phyloP scores from a whole-genome alignment of 495 filamentous ascomycete genomes.

The Choiromyces venosus region DNA sequence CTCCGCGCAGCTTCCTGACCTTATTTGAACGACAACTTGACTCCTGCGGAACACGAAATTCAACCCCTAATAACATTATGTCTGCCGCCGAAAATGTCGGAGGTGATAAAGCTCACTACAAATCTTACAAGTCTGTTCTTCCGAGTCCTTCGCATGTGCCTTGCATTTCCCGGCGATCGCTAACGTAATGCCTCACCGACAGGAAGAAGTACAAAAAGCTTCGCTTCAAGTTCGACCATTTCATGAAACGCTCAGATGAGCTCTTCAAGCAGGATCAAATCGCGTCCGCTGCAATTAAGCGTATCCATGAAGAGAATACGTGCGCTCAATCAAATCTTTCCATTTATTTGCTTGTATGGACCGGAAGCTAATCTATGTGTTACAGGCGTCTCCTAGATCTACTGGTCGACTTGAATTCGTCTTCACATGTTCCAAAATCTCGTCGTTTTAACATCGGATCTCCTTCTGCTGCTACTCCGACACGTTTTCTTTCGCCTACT shows the following conservation, averaged over 20 bases:
- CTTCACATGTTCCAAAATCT: slow-evolving; percentile 63
- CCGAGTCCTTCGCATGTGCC: neutral
- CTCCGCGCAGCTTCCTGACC: slow-evolving; percentile 1
- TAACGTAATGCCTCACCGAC: neutral
- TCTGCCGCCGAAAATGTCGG: slow-evolving; percentile 31
- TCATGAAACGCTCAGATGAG: slow-evolving; percentile 70
- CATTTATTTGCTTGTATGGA: neutral
- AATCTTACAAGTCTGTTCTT: slow-evolving; percentile 36
- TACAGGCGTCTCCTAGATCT: slow-evolving; percentile 71
- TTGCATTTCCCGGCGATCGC: neutral
- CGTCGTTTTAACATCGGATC: slow-evolving; percentile 55
- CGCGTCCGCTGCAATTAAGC: slow-evolving; percentile 65
- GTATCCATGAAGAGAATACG: slow-evolving; percentile 85
- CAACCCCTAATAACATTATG: slow-evolving; percentile 13
- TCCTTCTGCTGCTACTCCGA: slow-evolving; percentile 35
- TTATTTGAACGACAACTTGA: neutral
- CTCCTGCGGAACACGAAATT: neutral
- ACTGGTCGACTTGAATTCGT: slow-evolving; percentile 78
- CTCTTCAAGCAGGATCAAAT: slow-evolving; percentile 72
- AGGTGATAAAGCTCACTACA: slow-evolving; percentile 39
- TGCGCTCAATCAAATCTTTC: slow-evolving; percentile 40
- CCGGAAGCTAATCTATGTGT: slow-evolving; percentile 28
- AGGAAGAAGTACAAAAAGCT: slow-evolving; percentile 97
- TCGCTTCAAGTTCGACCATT: slow-evolving; percentile 74
- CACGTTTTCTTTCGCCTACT: slow-evolving; percentile 44